Percentiles rank a stretch among this genome's conserved stretches.
Evolutionary conservation across 345 rosid genomes (phyloP).

Genomic region (Fremontodendron californicum): DNA sequence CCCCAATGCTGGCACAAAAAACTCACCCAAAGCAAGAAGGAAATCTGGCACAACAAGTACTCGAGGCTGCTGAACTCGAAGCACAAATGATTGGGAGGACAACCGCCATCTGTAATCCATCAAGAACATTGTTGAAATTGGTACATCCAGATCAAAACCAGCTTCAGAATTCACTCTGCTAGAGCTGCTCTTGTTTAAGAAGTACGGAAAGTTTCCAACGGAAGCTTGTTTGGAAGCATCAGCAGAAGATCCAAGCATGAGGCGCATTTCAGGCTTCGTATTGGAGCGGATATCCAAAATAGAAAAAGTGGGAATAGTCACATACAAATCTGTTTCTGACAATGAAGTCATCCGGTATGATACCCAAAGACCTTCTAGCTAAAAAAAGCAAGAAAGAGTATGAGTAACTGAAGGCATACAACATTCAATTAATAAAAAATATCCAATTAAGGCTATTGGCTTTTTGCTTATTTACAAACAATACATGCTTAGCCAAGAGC

Average conservation of each 20-base stretch:
- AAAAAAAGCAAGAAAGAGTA: conserved; percentile 26
- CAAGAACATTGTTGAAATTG: conserved; percentile 85
- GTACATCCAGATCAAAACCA: conserved; percentile 46
- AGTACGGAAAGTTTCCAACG: conserved; percentile 51
- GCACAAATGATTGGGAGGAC: conserved; percentile 81
- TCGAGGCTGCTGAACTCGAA: conserved; percentile 92
- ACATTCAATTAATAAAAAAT: neutral
- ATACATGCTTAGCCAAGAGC: neutral
- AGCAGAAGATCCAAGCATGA: conserved; percentile 94
- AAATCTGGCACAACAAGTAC: conserved; percentile 95
- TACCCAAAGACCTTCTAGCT: conserved; percentile 98
- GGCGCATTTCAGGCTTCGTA: conserved; percentile 93
- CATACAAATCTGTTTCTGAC: conserved; percentile 89
- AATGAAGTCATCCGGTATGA: conserved; percentile 83
- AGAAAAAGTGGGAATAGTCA: conserved; percentile 86
- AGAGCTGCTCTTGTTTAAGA: conserved; percentile 46
- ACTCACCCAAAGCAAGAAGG: conserved; percentile 89
- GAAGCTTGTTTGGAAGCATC: conserved; percentile 80
- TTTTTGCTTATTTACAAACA: neutral
- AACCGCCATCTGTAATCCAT: conserved; percentile 93
- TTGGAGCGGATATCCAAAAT: conserved; percentile 80
- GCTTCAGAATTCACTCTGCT: conserved; percentile 47
- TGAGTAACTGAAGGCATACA: neutral
- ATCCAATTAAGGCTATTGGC: neutral
- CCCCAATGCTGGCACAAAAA: conserved; percentile 90